Evolutionary conservation across 2,329 filamentous ascomycete species (phyloP).

Genomic region (Trichoderma afroharzianum): DNA sequence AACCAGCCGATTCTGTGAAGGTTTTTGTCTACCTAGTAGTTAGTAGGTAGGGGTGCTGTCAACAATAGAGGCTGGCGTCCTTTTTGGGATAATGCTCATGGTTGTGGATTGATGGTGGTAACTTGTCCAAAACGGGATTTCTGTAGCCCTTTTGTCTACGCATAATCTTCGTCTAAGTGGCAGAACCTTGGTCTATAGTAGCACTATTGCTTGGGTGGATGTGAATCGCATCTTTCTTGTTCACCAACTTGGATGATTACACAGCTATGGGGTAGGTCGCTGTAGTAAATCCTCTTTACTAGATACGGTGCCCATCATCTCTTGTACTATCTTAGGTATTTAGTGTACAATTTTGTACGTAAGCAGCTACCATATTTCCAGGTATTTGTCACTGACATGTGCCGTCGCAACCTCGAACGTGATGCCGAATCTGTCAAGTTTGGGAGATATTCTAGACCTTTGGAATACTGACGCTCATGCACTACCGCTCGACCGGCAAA

Average conservation of each 20-base stretch:
- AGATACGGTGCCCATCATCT: neutral
- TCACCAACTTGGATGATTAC: neutral
- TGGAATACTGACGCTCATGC: neutral
- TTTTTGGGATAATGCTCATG: neutral
- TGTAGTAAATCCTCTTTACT: too few relatives aligned
- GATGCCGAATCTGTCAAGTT: neutral
- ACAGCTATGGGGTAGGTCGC: neutral
- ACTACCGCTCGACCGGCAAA: neutral
- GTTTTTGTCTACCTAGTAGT: neutral
- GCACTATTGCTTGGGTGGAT: neutral
- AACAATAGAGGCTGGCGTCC: too few relatives aligned
- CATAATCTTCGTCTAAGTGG: neutral
- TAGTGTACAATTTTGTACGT: too few relatives aligned
- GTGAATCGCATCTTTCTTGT: neutral
- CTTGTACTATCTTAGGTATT: too few relatives aligned
- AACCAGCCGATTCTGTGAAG: neutral
- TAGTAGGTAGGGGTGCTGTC: neutral
- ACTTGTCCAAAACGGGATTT: neutral
- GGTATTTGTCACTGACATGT: neutral
- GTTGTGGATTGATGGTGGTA: neutral
- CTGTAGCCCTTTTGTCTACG: neutral
- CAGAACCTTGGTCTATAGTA: neutral
- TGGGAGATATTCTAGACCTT: neutral
- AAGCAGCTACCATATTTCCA: neutral
- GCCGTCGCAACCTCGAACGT: neutral